These are phyloP conservation scores for Xylaria longipes DNA, from an alignment of 495 filamentous ascomycete genomes.

Conservation along the genomic window DNA sequence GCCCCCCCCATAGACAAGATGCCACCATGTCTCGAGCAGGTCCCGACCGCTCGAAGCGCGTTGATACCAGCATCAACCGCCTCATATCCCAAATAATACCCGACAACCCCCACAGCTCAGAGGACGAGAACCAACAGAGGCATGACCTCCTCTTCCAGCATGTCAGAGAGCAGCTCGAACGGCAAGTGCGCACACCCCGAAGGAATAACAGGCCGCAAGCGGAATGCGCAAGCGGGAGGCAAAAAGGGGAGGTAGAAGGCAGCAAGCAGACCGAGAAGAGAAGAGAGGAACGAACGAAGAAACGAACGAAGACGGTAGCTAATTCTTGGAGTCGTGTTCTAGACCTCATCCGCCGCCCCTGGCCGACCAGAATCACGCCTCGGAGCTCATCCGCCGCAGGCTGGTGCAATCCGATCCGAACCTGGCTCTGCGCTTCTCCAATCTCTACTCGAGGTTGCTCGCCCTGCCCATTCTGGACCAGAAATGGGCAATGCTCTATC, in stretches of 20 bases:
- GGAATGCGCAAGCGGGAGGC: too few relatives aligned
- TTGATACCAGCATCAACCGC: slow-evolving; percentile 59
- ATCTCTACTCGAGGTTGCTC: slow-evolving; percentile 84
- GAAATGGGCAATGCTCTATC: slow-evolving; percentile 95
- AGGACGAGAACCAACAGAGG: slow-evolving; percentile 56
- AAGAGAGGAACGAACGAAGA: background rate
- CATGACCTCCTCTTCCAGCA: slow-evolving; percentile 60
- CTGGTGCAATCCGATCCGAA: slow-evolving; percentile 80
- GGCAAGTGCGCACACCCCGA: slow-evolving; percentile 39
- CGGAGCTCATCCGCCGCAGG: slow-evolving; percentile 88
- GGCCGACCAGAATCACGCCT: slow-evolving; percentile 83
- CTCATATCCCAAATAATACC: slow-evolving; percentile 62
- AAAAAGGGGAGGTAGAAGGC: background rate
- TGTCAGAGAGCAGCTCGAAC: slow-evolving; percentile 54
- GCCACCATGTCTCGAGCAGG: slow-evolving; percentile 42
- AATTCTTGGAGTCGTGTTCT: slow-evolving; percentile 24
- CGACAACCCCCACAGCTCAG: slow-evolving; percentile 54
- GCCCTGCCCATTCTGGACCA: slow-evolving; percentile 89
- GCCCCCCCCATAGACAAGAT: slow-evolving; percentile 30
- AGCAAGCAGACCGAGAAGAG: background rate
- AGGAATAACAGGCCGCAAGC: background rate
- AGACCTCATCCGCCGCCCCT: slow-evolving; percentile 41
- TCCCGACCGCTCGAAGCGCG: slow-evolving; percentile 40
- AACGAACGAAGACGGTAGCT: slow-evolving; percentile 22
- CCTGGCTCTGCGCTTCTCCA: slow-evolving; percentile 85